Evolutionary conservation across 176 grass and related monocot species (phyloP).

Genomic region (Ananas comosus): DNA sequence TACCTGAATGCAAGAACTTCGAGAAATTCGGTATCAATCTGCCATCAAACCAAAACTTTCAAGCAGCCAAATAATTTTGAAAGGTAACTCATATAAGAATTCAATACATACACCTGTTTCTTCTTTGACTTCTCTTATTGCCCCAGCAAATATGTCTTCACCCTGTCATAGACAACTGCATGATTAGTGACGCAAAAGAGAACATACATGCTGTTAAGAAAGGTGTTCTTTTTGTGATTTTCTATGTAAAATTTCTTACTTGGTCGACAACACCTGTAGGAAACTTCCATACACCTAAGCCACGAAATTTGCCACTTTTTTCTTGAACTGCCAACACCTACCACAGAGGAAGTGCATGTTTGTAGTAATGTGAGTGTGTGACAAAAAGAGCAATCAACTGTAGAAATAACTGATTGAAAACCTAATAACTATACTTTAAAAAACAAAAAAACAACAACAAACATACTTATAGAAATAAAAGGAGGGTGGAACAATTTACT

Average conservation of each 20-base stretch:
- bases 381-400: neutral
- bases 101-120: slow-evolving; percentile 76
- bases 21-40: slow-evolving; percentile 87
- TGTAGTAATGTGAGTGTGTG: neutral
- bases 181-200: slow-evolving; percentile 13
- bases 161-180: slow-evolving; percentile 39
- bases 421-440: neutral
- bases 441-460: neutral
- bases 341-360: slow-evolving; percentile 1
- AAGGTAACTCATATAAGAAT: neutral
- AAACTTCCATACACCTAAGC: slow-evolving; percentile 80
- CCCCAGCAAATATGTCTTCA: slow-evolving; percentile 77
- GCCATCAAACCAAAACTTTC: slow-evolving; percentile 21
- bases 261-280: slow-evolving; percentile 90
- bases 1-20: slow-evolving; percentile 97
- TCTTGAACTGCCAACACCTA: slow-evolving; percentile 94
- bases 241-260: slow-evolving; percentile 31
- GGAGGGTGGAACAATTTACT: slow-evolving; percentile 30
- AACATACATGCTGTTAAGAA: neutral
- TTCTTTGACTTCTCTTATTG: slow-evolving; percentile 93
- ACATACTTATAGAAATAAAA: neutral
- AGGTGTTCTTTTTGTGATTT: neutral
- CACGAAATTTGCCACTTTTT: slow-evolving; percentile 70
- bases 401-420: neutral
- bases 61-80: neutral